Conservation (phyloP, 2,329 filamentous ascomycete genomes). For the Bimuria novae-zelandiae region DNA sequence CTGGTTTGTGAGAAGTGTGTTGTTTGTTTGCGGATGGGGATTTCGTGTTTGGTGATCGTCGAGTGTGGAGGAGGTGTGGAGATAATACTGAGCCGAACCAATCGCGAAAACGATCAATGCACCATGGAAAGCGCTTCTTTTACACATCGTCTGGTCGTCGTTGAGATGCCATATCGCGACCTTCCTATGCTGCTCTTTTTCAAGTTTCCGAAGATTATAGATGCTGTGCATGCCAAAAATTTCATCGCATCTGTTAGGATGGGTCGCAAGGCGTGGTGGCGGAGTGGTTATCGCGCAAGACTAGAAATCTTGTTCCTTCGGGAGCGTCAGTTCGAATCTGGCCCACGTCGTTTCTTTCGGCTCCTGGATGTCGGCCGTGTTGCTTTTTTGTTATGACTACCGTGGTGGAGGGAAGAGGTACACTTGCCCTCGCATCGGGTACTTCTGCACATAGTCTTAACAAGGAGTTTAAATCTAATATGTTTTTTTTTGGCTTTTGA, state of each 20-base stretch:
- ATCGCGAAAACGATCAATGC: not conserved
- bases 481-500: not conserved
- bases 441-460: no score
- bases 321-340: constrained; percentile 48
- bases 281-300: constrained; percentile 49
- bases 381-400: not conserved
- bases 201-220: no score
- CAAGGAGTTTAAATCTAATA: no score
- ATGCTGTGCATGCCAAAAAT: no score
- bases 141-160: not conserved
- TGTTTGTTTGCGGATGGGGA: no score
- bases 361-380: not conserved
- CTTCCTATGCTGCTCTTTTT: no score
- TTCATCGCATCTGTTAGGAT: no score
- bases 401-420: no score
- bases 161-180: not conserved
- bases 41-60: no score
- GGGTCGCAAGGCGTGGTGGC: constrained; percentile 44
- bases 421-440: no score
- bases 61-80: no score
- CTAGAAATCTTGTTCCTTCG: constrained; percentile 49
- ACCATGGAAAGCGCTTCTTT: not conserved
- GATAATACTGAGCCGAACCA: not conserved
- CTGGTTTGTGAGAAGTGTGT: no score
- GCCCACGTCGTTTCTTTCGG: constrained; percentile 37